Percentiles rank a stretch among this genome's conserved stretches.
phyloP scores from a whole-genome alignment of 257 asterid genomes.

The Nicotiana knightiana region DNA sequence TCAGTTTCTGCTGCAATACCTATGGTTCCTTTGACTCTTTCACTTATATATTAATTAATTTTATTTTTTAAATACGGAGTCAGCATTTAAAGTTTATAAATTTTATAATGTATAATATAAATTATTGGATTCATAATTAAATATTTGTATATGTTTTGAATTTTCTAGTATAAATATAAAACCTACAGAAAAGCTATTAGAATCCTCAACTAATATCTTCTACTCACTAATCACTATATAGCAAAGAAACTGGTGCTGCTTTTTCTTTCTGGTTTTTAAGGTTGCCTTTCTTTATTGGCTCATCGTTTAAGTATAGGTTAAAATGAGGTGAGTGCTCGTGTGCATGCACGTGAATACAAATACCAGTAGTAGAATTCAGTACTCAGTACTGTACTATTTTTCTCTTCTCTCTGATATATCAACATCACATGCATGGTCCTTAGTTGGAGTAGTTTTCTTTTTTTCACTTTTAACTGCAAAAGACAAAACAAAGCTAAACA shows the following conservation, averaged over 20 bases:
- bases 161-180: too few species aligned
- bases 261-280: neutral
- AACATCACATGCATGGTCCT: neutral
- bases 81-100: too few species aligned
- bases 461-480: neutral
- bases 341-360: neutral
- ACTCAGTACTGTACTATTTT: neutral
- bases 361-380: neutral
- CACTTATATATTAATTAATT: neutral
- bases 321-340: neutral
- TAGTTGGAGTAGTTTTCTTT: neutral
- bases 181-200: too few species aligned
- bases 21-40: conserved; percentile 11
- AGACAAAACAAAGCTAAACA: neutral
- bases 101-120: too few species aligned
- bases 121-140: too few species aligned
- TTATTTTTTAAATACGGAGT: neutral
- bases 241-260: neutral
- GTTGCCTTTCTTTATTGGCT: conserved; percentile 5
- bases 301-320: neutral
- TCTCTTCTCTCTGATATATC: neutral
- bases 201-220: too few species aligned
- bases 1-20: conserved; percentile 7
- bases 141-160: too few species aligned
- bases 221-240: too few species aligned